A percentile compares a stretch with the other conserved stretches of the same genome.
phyloP scores from a whole-genome alignment of 2,329 filamentous ascomycete species.

The Claviceps humidiphila region DNA sequence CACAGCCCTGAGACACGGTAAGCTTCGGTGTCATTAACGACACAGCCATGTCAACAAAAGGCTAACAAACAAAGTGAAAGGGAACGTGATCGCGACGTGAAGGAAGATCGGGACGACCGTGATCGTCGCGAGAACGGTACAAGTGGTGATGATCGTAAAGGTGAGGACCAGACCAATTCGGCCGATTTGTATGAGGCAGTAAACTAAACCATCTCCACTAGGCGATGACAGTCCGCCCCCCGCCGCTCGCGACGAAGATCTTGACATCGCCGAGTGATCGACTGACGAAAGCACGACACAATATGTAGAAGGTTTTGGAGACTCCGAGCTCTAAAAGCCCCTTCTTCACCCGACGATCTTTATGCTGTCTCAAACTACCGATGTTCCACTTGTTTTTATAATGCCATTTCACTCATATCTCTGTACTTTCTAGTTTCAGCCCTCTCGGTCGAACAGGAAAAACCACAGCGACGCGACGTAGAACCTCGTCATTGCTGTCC shows the following conservation, averaged over 20 bases:
- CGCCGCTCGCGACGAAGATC: conserved; percentile 69
- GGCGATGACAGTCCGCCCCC: conserved; percentile 58
- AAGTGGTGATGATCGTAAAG: conserved; percentile 84
- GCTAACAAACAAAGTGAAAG: conserved; percentile 16
- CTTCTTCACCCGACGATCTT: conserved; percentile 10
- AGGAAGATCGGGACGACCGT: conserved; percentile 58
- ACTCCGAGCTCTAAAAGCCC: conserved; percentile 2
- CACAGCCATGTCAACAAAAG: conserved; percentile 6
- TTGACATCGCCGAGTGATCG: conserved; percentile 76
- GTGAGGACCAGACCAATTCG: conserved; percentile 31
- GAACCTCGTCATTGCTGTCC: conserved; percentile 5
- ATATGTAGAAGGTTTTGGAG: conserved; percentile 1
- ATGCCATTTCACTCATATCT: conserved; percentile 7
- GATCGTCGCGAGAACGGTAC: conserved; percentile 64
- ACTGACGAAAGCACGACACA: background rate
- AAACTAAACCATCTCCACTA: background rate
- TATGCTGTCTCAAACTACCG: background rate
- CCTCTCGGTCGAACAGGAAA: conserved; percentile 10
- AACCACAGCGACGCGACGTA: conserved; percentile 11
- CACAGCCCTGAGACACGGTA: conserved; percentile 55
- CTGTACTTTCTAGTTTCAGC: conserved; percentile 9
- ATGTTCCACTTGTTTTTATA: background rate
- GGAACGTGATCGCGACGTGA: conserved; percentile 42
- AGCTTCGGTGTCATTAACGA: conserved; percentile 5
- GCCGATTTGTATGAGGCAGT: background rate